Conservation (phyloP, 345 rosid species). For the Eucalyptus camaldulensis region DNA sequence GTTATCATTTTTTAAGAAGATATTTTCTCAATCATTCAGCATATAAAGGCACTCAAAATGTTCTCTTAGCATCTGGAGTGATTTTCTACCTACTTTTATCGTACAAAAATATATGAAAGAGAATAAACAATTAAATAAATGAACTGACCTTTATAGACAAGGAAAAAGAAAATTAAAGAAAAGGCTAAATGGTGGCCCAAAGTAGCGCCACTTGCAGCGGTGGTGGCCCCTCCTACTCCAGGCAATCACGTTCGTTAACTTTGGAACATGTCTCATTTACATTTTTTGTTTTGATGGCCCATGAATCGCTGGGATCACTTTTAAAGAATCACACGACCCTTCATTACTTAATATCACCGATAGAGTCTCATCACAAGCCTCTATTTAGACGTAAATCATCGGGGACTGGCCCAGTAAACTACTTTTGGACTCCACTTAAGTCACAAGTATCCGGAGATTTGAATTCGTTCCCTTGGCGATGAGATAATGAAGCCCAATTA, state of each 20-base stretch:
- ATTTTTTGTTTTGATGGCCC: not conserved
- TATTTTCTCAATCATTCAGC: no score
- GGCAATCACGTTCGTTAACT: not conserved
- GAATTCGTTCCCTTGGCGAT: no score
- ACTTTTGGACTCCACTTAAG: no score
- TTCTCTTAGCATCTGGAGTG: not conserved
- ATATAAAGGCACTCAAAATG: not conserved
- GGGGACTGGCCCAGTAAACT: no score
- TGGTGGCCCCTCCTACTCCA: not conserved
- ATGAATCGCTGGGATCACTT: no score
- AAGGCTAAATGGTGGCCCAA: not conserved
- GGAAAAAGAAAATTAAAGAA: not conserved
- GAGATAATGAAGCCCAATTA: no score
- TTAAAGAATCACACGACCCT: no score
- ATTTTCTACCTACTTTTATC: no score
- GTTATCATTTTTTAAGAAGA: no score
- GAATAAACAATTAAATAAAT: not conserved
- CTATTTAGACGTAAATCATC: no score
- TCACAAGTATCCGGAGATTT: no score
- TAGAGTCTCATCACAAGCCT: accelerated
- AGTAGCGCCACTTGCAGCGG: not conserved
- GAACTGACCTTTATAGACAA: not conserved
- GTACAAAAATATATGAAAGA: not conserved
- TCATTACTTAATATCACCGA: no score
- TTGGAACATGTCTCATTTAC: not conserved